phyloP scores from a whole-genome alignment of 2,329 filamentous ascomycete genomes.

The Calonectria hawksworthii region DNA sequence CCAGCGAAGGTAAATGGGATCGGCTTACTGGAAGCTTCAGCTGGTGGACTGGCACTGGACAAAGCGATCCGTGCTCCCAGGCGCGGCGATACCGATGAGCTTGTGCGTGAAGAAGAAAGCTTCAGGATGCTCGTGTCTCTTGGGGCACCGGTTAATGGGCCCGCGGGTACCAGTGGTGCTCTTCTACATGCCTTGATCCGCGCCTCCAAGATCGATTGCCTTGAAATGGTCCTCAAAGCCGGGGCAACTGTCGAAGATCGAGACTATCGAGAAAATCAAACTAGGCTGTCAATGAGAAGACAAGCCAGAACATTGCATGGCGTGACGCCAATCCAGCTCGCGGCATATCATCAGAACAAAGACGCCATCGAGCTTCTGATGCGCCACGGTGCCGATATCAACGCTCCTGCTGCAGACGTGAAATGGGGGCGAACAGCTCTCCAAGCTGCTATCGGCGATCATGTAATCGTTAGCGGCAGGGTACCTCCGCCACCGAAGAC shows the following conservation, averaged over 20 bases:
- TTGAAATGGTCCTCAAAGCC: background rate
- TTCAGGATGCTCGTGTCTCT: conserved; percentile 2
- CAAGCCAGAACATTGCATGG: background rate
- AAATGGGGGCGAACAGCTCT: background rate
- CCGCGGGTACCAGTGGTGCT: background rate
- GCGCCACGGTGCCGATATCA: conserved; percentile 1
- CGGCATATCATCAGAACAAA: background rate
- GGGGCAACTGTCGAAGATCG: background rate
- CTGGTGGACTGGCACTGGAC: background rate
- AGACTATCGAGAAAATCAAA: background rate
- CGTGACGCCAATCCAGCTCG: conserved; percentile 1
- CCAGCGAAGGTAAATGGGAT: background rate
- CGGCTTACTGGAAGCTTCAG: background rate
- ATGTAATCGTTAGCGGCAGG: background rate
- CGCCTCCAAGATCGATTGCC: background rate
- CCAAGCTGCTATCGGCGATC: background rate
- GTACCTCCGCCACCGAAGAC: background rate
- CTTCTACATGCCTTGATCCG: background rate
- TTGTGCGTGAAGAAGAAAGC: background rate
- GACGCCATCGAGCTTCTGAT: conserved; percentile 1
- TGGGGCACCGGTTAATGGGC: background rate
- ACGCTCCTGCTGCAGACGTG: conserved; percentile 7
- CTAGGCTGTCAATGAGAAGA: background rate
- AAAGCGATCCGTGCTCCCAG: background rate
- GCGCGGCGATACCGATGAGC: background rate